These are phyloP conservation scores for Alternaria metachromatica DNA, from an alignment of 2,329 filamentous ascomycete genomes.

Conservation along the genomic window DNA sequence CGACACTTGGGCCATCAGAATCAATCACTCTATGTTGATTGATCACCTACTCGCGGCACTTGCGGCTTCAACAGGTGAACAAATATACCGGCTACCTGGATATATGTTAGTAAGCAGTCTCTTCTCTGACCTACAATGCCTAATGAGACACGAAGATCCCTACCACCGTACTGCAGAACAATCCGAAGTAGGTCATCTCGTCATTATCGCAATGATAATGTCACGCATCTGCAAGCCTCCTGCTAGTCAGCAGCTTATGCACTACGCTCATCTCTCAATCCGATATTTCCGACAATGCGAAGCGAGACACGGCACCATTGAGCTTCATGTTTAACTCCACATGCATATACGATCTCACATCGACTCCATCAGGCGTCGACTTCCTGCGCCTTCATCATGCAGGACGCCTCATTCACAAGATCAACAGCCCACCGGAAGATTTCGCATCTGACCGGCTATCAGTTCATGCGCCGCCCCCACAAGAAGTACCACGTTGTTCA, in stretches of 20 bases:
- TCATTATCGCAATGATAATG: not conserved
- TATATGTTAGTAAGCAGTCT: not conserved
- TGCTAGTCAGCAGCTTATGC: not conserved
- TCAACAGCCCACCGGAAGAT: conserved; percentile 1
- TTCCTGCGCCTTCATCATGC: conserved; percentile 7
- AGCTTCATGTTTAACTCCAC: not conserved
- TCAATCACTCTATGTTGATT: not conserved
- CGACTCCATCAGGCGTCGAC: conserved; percentile 10
- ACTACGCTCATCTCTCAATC: conserved; percentile 9
- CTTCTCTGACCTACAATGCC: not conserved
- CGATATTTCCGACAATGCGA: conserved; percentile 6
- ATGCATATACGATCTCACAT: conserved; percentile 7
- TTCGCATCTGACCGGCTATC: conserved; percentile 4
- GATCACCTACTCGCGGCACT: not conserved
- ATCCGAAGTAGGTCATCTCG: not conserved
- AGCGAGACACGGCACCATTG: conserved; percentile 15
- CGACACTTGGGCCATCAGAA: not conserved
- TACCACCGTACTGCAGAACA: not conserved
- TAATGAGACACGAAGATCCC: not conserved
- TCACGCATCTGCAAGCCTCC: not conserved
- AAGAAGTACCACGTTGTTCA: conserved; percentile 11
- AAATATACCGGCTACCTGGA: not conserved
- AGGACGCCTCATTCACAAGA: conserved; percentile 4
- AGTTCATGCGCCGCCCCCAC: conserved; percentile 11
- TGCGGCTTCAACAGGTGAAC: not conserved